Base-by-base conservation (phyloP, 441 rosid species). In the Raphanus hybrid region DNA sequence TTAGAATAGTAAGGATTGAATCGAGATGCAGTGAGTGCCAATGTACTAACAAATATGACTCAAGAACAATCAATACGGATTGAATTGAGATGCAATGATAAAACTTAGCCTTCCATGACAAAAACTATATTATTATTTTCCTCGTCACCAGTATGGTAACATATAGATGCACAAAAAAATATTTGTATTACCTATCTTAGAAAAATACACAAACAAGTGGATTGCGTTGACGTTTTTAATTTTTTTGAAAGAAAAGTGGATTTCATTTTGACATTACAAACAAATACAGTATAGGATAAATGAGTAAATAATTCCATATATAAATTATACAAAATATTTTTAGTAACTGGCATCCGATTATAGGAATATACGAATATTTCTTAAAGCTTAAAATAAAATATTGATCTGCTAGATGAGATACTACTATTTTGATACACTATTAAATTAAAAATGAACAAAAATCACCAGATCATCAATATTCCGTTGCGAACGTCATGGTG, bases 401-500 rank as follows among this genome's bases (percentile, higher is more conserved):
- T 10, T 14, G 67, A 60, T 71, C 48, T 71, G 45, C 45, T 63
- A 73, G 8, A 50, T 50, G 62, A 50, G 9, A 48, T 11, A 32
- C 61, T 29, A 62, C 32, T 32, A 18, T 18, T 50, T 52, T 20
- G 12, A n/a, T 52, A 52, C 11, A 65, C 12, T 54, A 15, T 64
- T 11, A 12, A 20, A 54, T 48, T 39, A 4, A 65, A 41, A 67
- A 67, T 14, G 59, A n/a, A n/a, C 8, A 6, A 55, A 39, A 23
- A 18, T 66, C 1, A 76, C 35, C 54, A 57, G 37, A 70, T 35
- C 6, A 70, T 70, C 2, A 58, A 58, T 29, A 71, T 65, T 72
- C 58, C 1, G 77, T 71, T 72, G 64, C 60, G 81, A 69, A 68
- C 70, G 78, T 67, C 73, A 70, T 35, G 72, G 72, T 32, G 41